Evolutionary conservation across 306 rosid species (phyloP).

Genomic region (Fagus crenata): DNA sequence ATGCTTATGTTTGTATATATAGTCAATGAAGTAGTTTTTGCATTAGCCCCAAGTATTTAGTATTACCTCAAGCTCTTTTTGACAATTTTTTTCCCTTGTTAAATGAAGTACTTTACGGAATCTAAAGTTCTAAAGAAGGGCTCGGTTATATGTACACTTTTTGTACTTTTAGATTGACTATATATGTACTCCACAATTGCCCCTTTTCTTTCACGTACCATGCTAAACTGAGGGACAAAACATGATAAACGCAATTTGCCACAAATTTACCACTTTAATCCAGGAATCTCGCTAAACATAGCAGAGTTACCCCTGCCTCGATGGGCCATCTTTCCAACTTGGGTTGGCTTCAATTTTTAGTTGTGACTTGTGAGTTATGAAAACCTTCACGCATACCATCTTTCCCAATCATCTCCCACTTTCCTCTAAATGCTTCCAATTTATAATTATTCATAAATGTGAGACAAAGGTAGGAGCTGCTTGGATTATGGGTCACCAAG

Average conservation of each 20-base stretch:
- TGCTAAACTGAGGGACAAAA: not conserved
- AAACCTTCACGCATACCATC: slow-evolving; percentile 27
- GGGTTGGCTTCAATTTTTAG: not conserved
- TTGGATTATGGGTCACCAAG: slow-evolving; percentile 1
- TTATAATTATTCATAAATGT: not conserved
- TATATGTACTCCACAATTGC: not conserved
- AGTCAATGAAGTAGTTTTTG: not conserved
- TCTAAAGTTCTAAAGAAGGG: not conserved
- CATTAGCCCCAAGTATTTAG: not conserved
- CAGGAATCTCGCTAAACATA: not conserved
- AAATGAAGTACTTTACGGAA: not conserved
- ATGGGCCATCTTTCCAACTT: slow-evolving; percentile 1
- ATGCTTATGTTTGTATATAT: not conserved
- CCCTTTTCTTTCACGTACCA: not conserved
- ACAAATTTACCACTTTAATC: not conserved
- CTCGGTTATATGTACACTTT: not conserved
- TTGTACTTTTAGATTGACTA: not conserved
- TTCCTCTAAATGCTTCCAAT: slow-evolving; percentile 21
- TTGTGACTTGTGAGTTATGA: not conserved
- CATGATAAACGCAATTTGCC: not conserved
- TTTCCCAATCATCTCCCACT: slow-evolving; percentile 32
- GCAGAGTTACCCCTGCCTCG: slow-evolving; percentile 8
- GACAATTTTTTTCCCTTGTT: not conserved
- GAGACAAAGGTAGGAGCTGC: slow-evolving; percentile 8
- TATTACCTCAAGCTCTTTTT: not conserved